phyloP scores from a whole-genome alignment of 441 rosid species.

The Erodium texanum region DNA sequence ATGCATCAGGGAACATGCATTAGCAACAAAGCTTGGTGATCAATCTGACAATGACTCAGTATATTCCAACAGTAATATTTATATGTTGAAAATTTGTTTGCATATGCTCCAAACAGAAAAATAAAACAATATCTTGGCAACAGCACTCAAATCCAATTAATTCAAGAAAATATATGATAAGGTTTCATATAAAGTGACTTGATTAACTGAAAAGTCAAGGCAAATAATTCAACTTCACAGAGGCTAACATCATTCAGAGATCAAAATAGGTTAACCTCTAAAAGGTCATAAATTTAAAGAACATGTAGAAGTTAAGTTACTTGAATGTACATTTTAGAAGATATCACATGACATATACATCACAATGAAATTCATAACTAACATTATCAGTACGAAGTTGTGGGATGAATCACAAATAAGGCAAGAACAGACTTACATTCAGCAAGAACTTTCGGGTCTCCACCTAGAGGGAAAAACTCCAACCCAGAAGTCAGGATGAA shows the following conservation, averaged over 20 bases:
- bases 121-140: too few species aligned
- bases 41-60: too few species aligned
- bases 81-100: too few species aligned
- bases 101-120: too few species aligned
- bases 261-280: not conserved
- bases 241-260: not conserved
- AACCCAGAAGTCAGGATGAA: conserved; percentile 44
- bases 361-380: not conserved
- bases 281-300: not conserved
- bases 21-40: not conserved
- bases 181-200: not conserved
- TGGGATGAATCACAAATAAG: not conserved
- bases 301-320: not conserved
- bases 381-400: too few species aligned
- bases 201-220: not conserved
- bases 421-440: conserved; percentile 30
- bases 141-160: too few species aligned
- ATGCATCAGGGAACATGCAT: not conserved
- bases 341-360: not conserved
- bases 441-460: conserved; percentile 58
- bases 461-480: conserved; percentile 53
- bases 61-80: too few species aligned
- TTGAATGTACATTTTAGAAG: not conserved
- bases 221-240: not conserved
- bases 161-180: too few species aligned